These are phyloP conservation scores for Blumeria hordei DNA, from an alignment of 2,329 filamentous ascomycete genomes.

Conservation along the genomic window DNA sequence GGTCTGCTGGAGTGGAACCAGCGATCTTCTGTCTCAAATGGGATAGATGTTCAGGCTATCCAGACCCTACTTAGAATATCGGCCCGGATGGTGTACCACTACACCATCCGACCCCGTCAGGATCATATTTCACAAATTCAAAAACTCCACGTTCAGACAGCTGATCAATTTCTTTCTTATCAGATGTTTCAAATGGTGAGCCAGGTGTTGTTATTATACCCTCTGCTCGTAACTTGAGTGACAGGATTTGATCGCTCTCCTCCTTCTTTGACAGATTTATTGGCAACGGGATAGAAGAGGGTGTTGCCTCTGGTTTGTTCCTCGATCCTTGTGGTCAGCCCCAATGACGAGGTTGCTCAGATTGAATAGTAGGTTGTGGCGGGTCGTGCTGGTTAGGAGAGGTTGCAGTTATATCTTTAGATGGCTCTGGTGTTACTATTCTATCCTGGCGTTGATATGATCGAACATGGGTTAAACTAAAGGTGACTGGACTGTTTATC, in stretches of 20 bases:
- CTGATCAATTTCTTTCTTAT: constrained; percentile 1
- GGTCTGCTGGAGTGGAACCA: too few relatives aligned
- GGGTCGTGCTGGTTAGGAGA: not conserved
- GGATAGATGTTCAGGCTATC: not conserved
- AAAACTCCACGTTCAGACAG: not conserved
- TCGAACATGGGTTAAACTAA: not conserved
- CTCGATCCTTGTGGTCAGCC: not conserved
- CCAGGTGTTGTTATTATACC: constrained; percentile 1
- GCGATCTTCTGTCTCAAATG: too few relatives aligned
- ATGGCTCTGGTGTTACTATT: not conserved
- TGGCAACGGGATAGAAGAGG: not conserved
- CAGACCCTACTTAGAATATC: too few relatives aligned
- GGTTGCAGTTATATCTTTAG: not conserved
- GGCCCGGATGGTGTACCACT: too few relatives aligned
- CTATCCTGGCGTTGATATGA: not conserved
- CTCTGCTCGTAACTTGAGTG: not conserved
- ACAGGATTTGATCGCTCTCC: not conserved
- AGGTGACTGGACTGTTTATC: not conserved
- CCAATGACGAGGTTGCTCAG: not conserved
- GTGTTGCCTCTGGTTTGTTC: not conserved
- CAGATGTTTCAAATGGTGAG: constrained; percentile 1
- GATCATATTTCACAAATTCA: not conserved
- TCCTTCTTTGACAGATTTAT: not conserved
- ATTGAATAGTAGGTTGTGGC: not conserved
- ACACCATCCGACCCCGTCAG: too few relatives aligned